Conservation (phyloP, 257 asterid species). For the Solanum tacnaense region DNA sequence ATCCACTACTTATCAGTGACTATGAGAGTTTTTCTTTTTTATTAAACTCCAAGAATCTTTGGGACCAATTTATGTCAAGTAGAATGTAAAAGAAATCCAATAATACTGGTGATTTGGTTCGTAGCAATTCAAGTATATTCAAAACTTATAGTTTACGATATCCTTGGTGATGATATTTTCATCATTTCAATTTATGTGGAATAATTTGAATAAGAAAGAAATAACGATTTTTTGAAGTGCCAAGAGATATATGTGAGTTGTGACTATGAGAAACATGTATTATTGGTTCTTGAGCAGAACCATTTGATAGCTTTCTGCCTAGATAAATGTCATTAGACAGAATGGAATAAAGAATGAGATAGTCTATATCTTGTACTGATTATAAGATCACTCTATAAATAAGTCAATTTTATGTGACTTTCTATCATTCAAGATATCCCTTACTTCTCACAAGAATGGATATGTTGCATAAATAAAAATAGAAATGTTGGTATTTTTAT, state of each 20-base stretch:
- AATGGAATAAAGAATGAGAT: background rate
- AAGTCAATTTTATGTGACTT: background rate
- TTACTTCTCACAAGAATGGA: background rate
- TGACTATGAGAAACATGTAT: background rate
- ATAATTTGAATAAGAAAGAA: background rate
- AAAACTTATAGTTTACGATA: background rate
- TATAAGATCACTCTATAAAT: background rate
- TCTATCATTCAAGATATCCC: background rate
- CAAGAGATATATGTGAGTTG: background rate
- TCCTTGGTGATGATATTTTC: background rate
- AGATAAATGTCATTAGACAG: background rate
- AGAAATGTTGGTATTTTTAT: background rate
- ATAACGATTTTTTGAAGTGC: background rate
- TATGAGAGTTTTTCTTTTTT: background rate
- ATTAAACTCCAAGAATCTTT: background rate
- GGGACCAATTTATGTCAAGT: background rate
- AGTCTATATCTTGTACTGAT: background rate
- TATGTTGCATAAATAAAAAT: background rate
- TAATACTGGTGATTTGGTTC: background rate
- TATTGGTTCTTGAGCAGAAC: background rate
- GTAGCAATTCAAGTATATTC: background rate
- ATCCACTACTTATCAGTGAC: background rate
- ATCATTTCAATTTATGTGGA: background rate
- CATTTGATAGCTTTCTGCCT: background rate
- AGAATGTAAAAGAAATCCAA: background rate